These are phyloP conservation scores for Leccinum boreale DNA, from an alignment of 768 basidiomycete species.

Conservation along the genomic window DNA sequence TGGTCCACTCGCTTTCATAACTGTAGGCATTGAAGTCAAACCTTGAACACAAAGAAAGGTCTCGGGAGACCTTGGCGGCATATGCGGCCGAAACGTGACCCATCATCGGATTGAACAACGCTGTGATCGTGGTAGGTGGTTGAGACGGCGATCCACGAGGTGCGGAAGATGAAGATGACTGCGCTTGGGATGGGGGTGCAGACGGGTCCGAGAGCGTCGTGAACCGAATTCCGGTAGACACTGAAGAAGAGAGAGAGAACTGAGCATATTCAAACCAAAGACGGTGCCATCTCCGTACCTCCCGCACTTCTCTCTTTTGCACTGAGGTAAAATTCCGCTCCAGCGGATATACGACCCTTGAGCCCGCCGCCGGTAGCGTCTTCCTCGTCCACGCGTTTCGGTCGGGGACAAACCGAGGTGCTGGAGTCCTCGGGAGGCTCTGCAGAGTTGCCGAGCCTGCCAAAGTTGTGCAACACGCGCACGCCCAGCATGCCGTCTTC, in stretches of 20 bases:
- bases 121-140: slow-evolving; percentile 92
- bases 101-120: slow-evolving; percentile 93
- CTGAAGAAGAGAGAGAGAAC: slow-evolving; percentile 35
- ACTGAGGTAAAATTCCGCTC: slow-evolving; percentile 92
- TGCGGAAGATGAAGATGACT: slow-evolving; percentile 34
- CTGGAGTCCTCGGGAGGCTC: slow-evolving; percentile 35
- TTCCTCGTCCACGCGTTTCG: slow-evolving; percentile 91
- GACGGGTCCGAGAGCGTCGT: slow-evolving; percentile 84
- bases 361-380: slow-evolving; percentile 90
- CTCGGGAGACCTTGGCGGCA: slow-evolving; percentile 80
- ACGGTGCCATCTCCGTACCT: slow-evolving; percentile 41
- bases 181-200: slow-evolving; percentile 58
- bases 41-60: slow-evolving; percentile 82
- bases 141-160: slow-evolving; percentile 44
- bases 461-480: slow-evolving; percentile 89
- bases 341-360: slow-evolving; percentile 85
- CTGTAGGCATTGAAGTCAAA: slow-evolving; percentile 98
- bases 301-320: slow-evolving; percentile 92
- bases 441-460: slow-evolving; percentile 48
- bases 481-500: slow-evolving; percentile 94
- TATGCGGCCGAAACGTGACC: slow-evolving; percentile 92
- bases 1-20: slow-evolving; percentile 93
- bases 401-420: slow-evolving; percentile 30
- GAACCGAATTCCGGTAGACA: slow-evolving; percentile 93
- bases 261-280: slow-evolving; percentile 1